Evolutionary conservation across 116 monocot species (phyloP).

Genomic region (Phalaenopsis hybrid): DNA sequence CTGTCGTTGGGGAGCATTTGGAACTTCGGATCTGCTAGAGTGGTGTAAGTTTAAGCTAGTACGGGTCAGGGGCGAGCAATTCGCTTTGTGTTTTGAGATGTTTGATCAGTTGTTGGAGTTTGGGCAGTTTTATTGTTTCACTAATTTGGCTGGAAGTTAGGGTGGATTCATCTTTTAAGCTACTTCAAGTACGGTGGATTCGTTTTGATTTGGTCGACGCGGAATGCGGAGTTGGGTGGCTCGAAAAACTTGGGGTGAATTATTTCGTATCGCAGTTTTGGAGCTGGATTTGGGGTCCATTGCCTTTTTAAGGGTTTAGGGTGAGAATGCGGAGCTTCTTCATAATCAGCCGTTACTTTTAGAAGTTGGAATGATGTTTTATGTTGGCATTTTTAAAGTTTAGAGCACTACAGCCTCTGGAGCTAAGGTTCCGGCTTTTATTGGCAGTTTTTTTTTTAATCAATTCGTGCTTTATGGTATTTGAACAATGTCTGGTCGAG

Average conservation of each 20-base stretch:
- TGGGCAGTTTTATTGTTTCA: neutral
- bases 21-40: conserved; percentile 1
- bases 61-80: conserved; percentile 2
- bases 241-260: neutral
- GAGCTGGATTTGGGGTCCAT: neutral
- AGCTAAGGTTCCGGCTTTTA: neutral
- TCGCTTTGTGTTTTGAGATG: neutral
- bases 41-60: neutral
- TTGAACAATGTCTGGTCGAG: neutral
- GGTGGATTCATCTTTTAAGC: neutral
- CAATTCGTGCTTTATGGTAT: neutral
- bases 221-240: conserved; percentile 4
- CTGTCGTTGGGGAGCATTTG: neutral
- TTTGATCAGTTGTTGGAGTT: neutral
- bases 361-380: neutral
- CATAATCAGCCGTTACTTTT: neutral
- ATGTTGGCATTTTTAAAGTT: too few species aligned
- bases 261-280: neutral
- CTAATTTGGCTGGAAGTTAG: neutral
- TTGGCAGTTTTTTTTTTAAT: neutral
- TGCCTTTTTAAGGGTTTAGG: neutral
- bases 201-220: neutral
- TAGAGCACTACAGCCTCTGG: neutral
- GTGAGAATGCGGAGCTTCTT: neutral
- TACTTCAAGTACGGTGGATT: neutral